Evolutionary conservation across 78 protist species (phyloP).

Genomic region (Mastigamoeba balamuthi): DNA sequence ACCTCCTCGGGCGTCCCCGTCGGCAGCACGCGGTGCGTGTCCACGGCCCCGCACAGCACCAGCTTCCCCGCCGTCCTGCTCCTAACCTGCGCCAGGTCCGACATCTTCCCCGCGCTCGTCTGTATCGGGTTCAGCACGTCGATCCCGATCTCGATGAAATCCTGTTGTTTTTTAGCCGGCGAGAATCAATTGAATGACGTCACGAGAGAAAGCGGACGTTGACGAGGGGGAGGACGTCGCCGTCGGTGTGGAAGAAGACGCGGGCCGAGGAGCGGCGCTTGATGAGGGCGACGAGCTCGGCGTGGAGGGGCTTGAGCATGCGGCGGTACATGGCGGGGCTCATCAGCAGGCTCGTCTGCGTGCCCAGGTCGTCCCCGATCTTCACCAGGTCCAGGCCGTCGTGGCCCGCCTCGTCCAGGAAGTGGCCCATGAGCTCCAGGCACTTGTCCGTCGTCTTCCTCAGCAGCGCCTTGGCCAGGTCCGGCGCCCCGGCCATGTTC

Average conservation of each 20-base stretch:
- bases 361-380: background rate
- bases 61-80: no score
- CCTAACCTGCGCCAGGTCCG: background rate
- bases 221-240: background rate
- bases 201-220: no score
- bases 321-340: background rate
- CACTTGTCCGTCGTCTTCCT: background rate
- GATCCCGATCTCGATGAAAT: background rate
- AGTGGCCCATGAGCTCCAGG: background rate
- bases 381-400: background rate
- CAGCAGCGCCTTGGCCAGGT: background rate
- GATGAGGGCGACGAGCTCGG: background rate
- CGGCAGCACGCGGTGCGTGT: background rate
- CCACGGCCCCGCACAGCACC: background rate
- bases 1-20: background rate
- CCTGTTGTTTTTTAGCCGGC: no score
- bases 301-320: background rate
- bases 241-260: background rate
- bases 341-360: background rate
- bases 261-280: background rate
- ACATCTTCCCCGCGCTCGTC: background rate
- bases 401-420: background rate
- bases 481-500: background rate
- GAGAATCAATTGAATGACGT: no score
- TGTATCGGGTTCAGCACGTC: background rate